Base-by-base conservation (phyloP, 805 yeast genomes). In the Candida hungchunana region DNA sequence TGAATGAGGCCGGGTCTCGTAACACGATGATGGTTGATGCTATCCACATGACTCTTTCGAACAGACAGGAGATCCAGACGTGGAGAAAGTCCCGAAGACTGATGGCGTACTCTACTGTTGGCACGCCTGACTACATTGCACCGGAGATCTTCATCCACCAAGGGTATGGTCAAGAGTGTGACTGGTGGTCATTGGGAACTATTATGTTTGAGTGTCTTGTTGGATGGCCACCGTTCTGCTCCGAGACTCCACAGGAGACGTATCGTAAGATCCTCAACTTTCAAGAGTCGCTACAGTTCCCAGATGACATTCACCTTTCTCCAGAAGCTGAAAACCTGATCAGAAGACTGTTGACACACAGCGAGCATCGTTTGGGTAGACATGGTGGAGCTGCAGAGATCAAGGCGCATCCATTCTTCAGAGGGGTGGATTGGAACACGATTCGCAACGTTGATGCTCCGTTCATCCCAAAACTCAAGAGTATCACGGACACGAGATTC, bases 111-210 rank as follows among this genome's bases (percentile, higher is more conserved):
- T 87, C 97, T 3, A 86, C 93, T 44, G 99, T 93, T n/a, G 99
- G 99, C 4, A 86, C 96, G 0, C 99, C 99, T 1, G 99, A 93
- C 61, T 93, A 93, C 58, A 93, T 93, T 96, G 98, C 99, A 1
- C 71, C 94, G 29, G 99, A 93, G 61, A 97, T 93, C 12, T 73
- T 93, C 40, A 45, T 55, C 20, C 97, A 97, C 17, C 85, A 83
- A 56, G 79, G 81, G 45, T 93, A 93, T 60, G 96, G 94, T 55
- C 90, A 82, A 59, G 90, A 97, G 19, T 93, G 94, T 46, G 99
- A 93, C 65, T 93, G 94, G 64, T 93, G 99, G 99, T 89, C 97
- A 1, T 68, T 93, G 38, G 99, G 98, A 7, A 89, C 98, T 57
- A 94, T 93, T 81, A 70, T 93, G 39, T 93, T 90, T 59, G 99